Conservation (phyloP, 352 stramenopile species). For the Phytophthora vignae region DNA sequence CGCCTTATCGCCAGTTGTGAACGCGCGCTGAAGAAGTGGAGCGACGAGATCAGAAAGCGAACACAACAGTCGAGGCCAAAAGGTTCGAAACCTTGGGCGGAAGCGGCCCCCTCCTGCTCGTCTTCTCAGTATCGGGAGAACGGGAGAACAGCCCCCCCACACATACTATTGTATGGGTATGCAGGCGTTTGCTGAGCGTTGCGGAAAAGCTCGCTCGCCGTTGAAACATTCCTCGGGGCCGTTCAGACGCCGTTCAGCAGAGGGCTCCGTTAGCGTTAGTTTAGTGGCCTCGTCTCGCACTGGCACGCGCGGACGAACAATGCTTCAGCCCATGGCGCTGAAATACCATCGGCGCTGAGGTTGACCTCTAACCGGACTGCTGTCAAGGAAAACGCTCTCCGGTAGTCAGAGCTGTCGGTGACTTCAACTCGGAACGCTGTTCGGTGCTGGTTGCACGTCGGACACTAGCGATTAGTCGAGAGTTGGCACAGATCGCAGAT, state of each 20-base stretch:
- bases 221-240: constrained; percentile 9
- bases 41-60: constrained; percentile 18
- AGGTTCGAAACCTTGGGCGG: background rate
- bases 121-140: background rate
- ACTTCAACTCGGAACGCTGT: constrained; percentile 8
- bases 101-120: background rate
- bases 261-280: constrained; percentile 2
- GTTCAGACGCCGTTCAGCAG: constrained; percentile 9
- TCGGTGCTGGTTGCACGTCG: background rate
- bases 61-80: constrained; percentile 20
- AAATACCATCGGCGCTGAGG: constrained; percentile 15
- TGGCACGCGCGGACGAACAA: constrained; percentile 11
- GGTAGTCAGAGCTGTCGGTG: background rate
- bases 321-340: constrained; percentile 9
- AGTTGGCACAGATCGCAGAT: background rate
- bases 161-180: background rate
- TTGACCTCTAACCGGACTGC: constrained; percentile 7
- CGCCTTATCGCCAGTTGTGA: constrained; percentile 29
- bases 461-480: background rate
- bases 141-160: too few species aligned
- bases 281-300: background rate
- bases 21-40: constrained; percentile 20
- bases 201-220: constrained; percentile 15
- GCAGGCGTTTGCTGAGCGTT: constrained; percentile 1
- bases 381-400: background rate